Conservation (phyloP, 2,329 filamentous ascomycete genomes). For the Sphaerostilbella broomeana region DNA sequence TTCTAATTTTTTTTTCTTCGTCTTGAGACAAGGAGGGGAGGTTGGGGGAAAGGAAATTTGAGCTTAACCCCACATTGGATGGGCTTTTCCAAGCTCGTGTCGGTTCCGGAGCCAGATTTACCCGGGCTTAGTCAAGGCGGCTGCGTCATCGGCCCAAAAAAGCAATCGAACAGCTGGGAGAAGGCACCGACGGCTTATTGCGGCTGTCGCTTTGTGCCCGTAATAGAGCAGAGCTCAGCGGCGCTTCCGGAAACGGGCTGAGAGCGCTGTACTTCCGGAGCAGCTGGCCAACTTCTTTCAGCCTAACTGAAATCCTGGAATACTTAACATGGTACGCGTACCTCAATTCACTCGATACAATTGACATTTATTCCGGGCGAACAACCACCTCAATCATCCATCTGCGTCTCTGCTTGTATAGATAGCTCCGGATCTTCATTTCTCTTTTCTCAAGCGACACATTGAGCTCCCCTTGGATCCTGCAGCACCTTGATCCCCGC, state of each 20-base stretch:
- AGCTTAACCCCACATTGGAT: slow-evolving; percentile 9
- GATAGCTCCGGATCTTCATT: too few species aligned
- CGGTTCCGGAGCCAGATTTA: slow-evolving; percentile 12
- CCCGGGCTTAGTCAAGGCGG: slow-evolving; percentile 8
- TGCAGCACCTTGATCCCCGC: too few species aligned
- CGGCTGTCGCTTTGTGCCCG: too few species aligned
- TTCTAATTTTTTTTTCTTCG: slow-evolving; percentile 4
- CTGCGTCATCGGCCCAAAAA: slow-evolving; percentile 11
- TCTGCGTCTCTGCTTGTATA: too few species aligned
- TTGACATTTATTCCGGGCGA: too few species aligned
- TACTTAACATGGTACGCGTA: neutral
- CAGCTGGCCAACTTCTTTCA: slow-evolving; percentile 1
- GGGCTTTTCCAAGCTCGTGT: slow-evolving; percentile 10
- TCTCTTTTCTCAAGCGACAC: too few species aligned
- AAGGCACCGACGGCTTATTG: too few species aligned
- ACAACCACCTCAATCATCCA: too few species aligned
- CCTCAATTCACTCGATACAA: too few species aligned
- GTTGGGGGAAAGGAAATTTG: slow-evolving; percentile 12
- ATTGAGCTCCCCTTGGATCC: too few species aligned
- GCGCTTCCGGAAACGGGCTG: slow-evolving; percentile 8
- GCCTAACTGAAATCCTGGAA: slow-evolving; percentile 3
- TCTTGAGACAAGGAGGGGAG: slow-evolving; percentile 8
- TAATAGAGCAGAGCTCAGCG: slow-evolving; percentile 5
- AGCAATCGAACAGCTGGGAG: too few species aligned
- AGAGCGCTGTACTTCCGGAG: neutral